Evolutionary conservation across 352 stramenopile genomes (phyloP), one percentile per base, ranked within the genome.

Genomic region (Pythium aquatile): DNA sequence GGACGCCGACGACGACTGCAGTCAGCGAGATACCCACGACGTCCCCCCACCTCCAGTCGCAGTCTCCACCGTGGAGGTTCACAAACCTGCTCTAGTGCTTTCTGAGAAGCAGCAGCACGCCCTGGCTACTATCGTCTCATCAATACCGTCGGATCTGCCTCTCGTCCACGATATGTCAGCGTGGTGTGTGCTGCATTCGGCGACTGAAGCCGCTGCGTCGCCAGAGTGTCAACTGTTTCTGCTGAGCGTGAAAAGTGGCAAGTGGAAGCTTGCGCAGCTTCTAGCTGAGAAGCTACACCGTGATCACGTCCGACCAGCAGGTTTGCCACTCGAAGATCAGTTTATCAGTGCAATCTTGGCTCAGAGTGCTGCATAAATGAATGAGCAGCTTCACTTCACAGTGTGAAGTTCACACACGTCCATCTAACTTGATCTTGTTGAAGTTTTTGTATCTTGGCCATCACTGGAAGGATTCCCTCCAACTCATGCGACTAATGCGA

Each of bases 271-370:
- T 10, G 66, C 62, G 17, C 62, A 75, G 29, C 57, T 61, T 0
- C 48, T 78, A 30, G 71, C 71, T 9, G 61, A 69, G 47, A 66
- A 68, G 56, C 70, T 81, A 5, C n/a, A 70, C 14, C 63, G 58
- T 11, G 58, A 69, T 33, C 24, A 49, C 32, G 10, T 49, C n/a
- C 39, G 14, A 42, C 1, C 6, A 10, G n/a, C 10, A 0, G n/a
- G 2, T 1, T 40, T 14, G 32, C 42, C 17, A 29, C 57, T 46
- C 24, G 35, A 51, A 29, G 42, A 61, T 11, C 2, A n/a, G 3
- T 3, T 48, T 2, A 28, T 68, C 20, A 16, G 17, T 14, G 7
- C 54, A 8, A 53, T 62, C 9, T 39, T 62, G 16, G 13, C 53
- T 24, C 61, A 66, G 0, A 60, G 60, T 28, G 52, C 60, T 8